These are phyloP conservation scores for Talaromyces marneffei DNA, from an alignment of 2,329 filamentous ascomycete species.

Conservation along the genomic window DNA sequence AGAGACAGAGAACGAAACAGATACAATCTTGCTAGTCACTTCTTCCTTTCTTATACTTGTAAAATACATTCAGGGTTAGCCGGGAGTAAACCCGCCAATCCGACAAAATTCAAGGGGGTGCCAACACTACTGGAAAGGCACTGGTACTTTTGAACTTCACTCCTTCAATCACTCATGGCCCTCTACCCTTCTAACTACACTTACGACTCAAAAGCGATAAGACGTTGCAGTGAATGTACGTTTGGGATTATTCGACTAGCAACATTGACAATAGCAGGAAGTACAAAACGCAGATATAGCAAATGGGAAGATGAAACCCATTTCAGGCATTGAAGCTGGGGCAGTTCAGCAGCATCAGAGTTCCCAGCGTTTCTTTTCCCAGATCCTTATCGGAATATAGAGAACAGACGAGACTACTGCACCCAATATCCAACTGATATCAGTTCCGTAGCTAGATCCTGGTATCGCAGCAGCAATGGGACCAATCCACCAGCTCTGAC, in stretches of 20 bases:
- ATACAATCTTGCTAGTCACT: too few species aligned
- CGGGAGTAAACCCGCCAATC: too few species aligned
- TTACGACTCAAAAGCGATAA: background rate
- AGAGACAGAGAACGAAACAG: too few species aligned
- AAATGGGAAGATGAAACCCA: too few species aligned
- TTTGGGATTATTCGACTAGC: background rate
- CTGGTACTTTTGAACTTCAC: background rate
- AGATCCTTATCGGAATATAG: background rate
- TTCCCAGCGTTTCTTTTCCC: background rate
- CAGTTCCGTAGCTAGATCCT: slow-evolving; percentile 15
- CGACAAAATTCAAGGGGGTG: too few species aligned
- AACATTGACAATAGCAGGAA: background rate
- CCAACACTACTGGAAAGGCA: too few species aligned
- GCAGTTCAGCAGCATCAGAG: background rate
- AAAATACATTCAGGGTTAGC: too few species aligned
- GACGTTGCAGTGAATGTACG: background rate
- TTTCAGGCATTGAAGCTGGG: background rate
- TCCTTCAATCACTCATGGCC: background rate
- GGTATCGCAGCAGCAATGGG: slow-evolving; percentile 29
- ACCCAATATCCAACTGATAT: slow-evolving; percentile 18
- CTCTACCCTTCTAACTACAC: background rate
- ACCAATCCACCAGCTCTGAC: slow-evolving; percentile 28
- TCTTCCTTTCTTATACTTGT: too few species aligned
- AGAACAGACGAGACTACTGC: background rate
- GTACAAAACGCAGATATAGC: background rate